Evolutionary conservation across 371 early-diverging fungal species (phyloP), one percentile per base, ranked within the genome.

Genomic region (Rhizopus microsporus): DNA sequence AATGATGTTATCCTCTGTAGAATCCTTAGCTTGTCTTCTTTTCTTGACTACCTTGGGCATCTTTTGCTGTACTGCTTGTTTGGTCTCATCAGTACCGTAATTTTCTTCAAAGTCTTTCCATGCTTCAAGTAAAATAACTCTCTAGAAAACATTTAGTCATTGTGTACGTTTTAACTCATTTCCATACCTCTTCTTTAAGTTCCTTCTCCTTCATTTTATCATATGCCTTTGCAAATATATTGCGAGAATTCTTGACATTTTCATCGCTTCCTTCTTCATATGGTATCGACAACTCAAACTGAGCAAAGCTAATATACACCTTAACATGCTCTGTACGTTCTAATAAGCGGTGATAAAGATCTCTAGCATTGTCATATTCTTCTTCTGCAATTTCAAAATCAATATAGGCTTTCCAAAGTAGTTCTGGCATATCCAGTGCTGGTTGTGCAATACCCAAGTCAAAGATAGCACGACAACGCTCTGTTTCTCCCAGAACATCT

Each of bases 331-430:
- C 88, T 4, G 95, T 95, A 50, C 91, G 84, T 54, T 89, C 74
- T 69, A 97, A 67, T 54, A 98, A 68, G 12, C 95, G 83, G 58
- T 87, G 78, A 76, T 98, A 98, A 17, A 98, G 71, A 0, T 71
- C 72, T 34, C 96, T 79, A 4, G 93, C 93, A 15, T 81, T 78
- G 7, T 77, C 83, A 71, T 86, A 93, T 72, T 96, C 93, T 57
- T 78, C 88, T 61, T 92, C 87, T 4, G 82, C 84, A 34, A 87
- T 83, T 65, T 97, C 97, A 72, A 96, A 96, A 66, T 98, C 98
- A 60, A 98, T 96, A 65, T 90, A 97, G 0, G 95, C 90, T 75
- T 96, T 97, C 97, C 97, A 98, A 45, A 98, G 69, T 9, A 97
- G 80, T 66, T 98, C 98, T 32, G 97, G 98, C 96, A 95, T 94